Evolutionary conservation across 305 asterid species (phyloP).

Genomic region (Solanum aculeatissimum): DNA sequence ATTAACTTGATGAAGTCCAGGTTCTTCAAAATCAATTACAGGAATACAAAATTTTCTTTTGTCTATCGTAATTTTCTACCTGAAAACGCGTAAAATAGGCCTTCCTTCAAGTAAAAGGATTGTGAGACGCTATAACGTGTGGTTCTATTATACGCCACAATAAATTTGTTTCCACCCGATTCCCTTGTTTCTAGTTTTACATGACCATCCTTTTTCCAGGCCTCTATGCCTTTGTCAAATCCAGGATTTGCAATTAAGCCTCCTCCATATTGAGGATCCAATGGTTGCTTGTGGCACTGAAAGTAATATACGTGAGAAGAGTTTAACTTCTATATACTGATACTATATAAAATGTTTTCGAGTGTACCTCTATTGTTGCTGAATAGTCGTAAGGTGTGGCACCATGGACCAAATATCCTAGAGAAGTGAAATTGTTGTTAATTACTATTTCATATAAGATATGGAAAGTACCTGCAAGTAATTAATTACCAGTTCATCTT

Average conservation of each 20-base stretch:
- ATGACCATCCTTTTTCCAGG: slow-evolving; percentile 17
- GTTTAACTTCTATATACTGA: not conserved
- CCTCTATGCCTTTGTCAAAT: slow-evolving; percentile 13
- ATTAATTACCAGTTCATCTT: not conserved
- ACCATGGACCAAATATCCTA: not conserved
- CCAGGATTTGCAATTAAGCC: slow-evolving; percentile 24
- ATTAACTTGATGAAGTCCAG: not conserved
- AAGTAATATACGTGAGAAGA: not conserved
- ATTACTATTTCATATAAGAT: not conserved
- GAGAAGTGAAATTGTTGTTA: not conserved
- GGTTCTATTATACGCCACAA: slow-evolving; percentile 26
- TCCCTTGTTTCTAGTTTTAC: slow-evolving; percentile 12
- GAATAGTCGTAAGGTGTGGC: not conserved
- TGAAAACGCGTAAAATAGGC: slow-evolving; percentile 22
- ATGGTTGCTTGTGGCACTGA: slow-evolving; percentile 30
- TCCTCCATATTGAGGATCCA: slow-evolving; percentile 33
- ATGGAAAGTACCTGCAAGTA: not conserved
- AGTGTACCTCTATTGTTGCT: not conserved
- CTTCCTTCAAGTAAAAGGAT: slow-evolving; percentile 14
- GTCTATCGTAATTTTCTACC: slow-evolving; percentile 4
- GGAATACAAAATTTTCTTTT: not conserved
- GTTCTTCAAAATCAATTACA: not conserved
- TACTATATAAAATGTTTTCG: not conserved
- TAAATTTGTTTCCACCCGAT: slow-evolving; percentile 19
- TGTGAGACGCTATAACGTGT: slow-evolving; percentile 17